These are phyloP conservation scores for Jackrogersella multiformis DNA, from an alignment of 495 filamentous ascomycete genomes.

Conservation along the genomic window DNA sequence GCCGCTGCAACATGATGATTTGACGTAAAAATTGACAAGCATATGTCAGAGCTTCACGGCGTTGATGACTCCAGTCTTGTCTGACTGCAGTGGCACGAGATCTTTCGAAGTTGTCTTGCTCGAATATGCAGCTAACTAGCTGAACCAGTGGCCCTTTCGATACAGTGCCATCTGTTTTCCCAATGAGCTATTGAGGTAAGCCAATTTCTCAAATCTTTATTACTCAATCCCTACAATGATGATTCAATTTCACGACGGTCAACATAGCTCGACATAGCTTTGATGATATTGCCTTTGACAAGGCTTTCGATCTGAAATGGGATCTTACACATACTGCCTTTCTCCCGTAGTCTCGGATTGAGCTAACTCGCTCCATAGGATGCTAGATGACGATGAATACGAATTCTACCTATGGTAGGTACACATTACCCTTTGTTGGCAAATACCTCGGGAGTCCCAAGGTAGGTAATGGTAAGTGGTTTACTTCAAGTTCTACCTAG, in stretches of 20 bases:
- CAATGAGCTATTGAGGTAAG: conserved; percentile 32
- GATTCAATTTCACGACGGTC: conserved; percentile 99
- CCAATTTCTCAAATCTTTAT: not conserved
- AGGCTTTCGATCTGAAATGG: conserved; percentile 73
- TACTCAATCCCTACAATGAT: conserved; percentile 57
- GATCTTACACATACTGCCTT: conserved; percentile 13
- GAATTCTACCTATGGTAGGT: no score
- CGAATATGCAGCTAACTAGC: conserved; percentile 37
- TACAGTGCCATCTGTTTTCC: not conserved
- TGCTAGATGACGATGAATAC: not conserved
- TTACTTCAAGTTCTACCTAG: no score
- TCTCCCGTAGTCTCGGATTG: not conserved
- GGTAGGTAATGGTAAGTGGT: no score
- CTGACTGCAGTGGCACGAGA: conserved; percentile 49
- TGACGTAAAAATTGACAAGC: conserved; percentile 76
- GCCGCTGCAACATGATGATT: conserved; percentile 68
- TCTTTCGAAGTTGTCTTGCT: conserved; percentile 5
- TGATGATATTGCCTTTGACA: conserved; percentile 96
- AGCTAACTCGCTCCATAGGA: conserved; percentile 24
- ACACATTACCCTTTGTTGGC: no score
- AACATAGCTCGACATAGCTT: conserved; percentile 81
- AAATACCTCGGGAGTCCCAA: no score
- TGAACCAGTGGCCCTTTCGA: conserved; percentile 1
- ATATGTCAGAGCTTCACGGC: conserved; percentile 82
- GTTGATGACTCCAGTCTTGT: conserved; percentile 67